Conservation (phyloP, 768 basidiomycete species). For the Boletales sp. region DNA sequence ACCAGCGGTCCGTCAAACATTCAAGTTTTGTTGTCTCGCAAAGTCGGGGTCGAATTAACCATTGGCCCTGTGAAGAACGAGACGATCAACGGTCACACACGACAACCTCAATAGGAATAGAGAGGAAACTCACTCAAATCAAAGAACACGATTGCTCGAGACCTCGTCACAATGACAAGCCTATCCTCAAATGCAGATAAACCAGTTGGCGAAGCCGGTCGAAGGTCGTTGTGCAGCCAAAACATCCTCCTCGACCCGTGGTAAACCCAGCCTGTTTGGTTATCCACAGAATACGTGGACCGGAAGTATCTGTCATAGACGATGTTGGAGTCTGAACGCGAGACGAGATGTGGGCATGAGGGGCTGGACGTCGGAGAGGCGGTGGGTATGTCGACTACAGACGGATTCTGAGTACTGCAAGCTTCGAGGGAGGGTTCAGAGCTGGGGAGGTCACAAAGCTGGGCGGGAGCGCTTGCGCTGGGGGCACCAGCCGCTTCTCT, state of each 20-base stretch:
- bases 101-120: no score
- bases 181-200: slow-evolving; percentile 10
- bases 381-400: background rate
- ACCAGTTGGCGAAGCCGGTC: slow-evolving; percentile 4
- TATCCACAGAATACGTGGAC: slow-evolving; percentile 12
- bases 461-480: background rate
- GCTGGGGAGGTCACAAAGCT: background rate
- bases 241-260: slow-evolving; percentile 10
- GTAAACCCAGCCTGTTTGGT: slow-evolving; percentile 14
- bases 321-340: slow-evolving; percentile 8
- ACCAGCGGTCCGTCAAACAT: no score
- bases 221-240: slow-evolving; percentile 16
- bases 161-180: slow-evolving; percentile 6
- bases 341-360: slow-evolving; percentile 10
- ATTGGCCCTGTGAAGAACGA: no score
- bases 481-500: background rate
- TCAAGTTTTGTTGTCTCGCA: no score
- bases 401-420: background rate
- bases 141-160: slow-evolving; percentile 1
- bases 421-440: background rate
- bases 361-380: background rate
- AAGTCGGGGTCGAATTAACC: no score
- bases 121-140: slow-evolving; percentile 11
- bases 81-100: background rate
- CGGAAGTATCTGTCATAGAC: slow-evolving; percentile 13